Evolutionary conservation across 352 stramenopile species (phyloP).

Genomic region (Pythium graminicola): DNA sequence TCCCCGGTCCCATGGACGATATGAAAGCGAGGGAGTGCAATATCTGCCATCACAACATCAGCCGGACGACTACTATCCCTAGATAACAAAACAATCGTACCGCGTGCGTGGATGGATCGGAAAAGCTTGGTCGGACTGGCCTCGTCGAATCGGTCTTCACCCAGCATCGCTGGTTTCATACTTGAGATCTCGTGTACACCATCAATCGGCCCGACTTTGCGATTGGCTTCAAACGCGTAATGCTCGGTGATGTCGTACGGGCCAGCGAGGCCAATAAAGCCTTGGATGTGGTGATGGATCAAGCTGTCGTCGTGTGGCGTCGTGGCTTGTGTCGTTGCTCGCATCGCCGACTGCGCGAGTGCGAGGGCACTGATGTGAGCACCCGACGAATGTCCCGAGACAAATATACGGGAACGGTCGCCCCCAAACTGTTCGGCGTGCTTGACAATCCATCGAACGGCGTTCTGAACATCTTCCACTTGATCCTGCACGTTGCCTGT

Average conservation of each 20-base stretch:
- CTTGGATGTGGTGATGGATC: constrained; percentile 27
- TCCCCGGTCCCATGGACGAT: constrained; percentile 57
- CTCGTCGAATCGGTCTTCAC: constrained; percentile 44
- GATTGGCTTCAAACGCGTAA: constrained; percentile 62
- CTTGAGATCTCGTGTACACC: constrained; percentile 68
- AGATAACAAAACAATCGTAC: constrained; percentile 2
- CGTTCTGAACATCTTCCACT: constrained; percentile 79
- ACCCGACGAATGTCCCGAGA: constrained; percentile 61
- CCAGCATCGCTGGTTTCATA: constrained; percentile 73
- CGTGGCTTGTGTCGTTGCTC: background rate
- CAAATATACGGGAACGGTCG: constrained; percentile 39
- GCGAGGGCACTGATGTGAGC: constrained; percentile 49
- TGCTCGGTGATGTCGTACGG: constrained; percentile 75
- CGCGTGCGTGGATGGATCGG: constrained; percentile 13
- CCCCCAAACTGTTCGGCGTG: constrained; percentile 44
- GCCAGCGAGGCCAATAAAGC: constrained; percentile 58
- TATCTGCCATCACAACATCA: constrained; percentile 13
- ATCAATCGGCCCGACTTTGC: constrained; percentile 35
- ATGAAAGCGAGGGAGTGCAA: constrained; percentile 41
- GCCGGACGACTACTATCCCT: background rate
- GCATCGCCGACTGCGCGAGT: constrained; percentile 47
- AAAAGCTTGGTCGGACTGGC: constrained; percentile 45
- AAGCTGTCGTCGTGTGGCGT: background rate
- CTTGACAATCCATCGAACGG: constrained; percentile 53
- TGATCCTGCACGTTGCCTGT: constrained; percentile 78